A percentile compares a stretch with the other conserved stretches of the same genome.
Evolutionary conservation across 164 flowering plant genomes (phyloP).

Genomic region (Vitis rupestris): DNA sequence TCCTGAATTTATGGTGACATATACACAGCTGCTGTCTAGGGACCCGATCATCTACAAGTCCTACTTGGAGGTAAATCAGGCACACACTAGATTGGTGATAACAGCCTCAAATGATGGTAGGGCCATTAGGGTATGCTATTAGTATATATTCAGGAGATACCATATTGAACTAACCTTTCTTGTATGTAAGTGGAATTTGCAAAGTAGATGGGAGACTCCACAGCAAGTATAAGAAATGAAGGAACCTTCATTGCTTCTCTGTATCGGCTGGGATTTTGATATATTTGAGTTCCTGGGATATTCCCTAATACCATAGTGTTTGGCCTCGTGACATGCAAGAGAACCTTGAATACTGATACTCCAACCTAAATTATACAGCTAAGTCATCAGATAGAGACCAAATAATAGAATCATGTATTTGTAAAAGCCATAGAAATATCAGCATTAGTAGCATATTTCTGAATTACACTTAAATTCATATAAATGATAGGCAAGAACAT

Average conservation of each 20-base stretch:
- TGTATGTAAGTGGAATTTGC: slow-evolving; percentile 85
- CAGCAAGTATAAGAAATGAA: slow-evolving; percentile 65
- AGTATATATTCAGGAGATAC: too few species aligned
- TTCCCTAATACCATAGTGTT: slow-evolving; percentile 66
- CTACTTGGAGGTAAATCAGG: too few species aligned
- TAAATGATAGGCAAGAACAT: neutral
- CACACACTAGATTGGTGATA: too few species aligned
- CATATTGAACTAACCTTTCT: slow-evolving; percentile 62
- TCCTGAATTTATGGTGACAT: too few species aligned
- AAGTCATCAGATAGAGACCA: neutral
- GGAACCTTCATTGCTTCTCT: slow-evolving; percentile 66
- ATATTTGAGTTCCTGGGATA: slow-evolving; percentile 76
- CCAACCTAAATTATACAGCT: slow-evolving; percentile 61
- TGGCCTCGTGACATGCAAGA: slow-evolving; percentile 89
- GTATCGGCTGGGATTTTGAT: slow-evolving; percentile 54
- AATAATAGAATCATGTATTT: neutral
- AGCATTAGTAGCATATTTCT: too few species aligned
- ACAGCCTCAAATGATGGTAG: too few species aligned
- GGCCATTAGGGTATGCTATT: too few species aligned
- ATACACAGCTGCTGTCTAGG: too few species aligned
- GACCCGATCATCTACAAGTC: too few species aligned
- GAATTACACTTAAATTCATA: too few species aligned
- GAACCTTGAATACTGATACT: slow-evolving; percentile 81
- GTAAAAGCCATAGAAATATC: neutral
- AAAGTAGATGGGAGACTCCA: slow-evolving; percentile 91